phyloP scores from a whole-genome alignment of 305 asterid genomes.

The Plantago lanceolata region DNA sequence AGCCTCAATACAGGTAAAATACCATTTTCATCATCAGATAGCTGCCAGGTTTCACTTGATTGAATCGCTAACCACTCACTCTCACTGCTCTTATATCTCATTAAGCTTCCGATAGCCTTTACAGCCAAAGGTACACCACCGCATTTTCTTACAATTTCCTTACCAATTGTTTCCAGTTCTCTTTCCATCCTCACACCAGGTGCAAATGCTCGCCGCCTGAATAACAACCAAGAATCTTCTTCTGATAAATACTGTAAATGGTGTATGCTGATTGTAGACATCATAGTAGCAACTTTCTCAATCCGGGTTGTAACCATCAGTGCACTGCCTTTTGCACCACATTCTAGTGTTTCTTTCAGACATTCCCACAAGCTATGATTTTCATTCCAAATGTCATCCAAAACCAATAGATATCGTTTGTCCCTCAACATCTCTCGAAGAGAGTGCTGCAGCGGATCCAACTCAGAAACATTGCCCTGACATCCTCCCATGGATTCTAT shows the following conservation, averaged over 20 bases:
- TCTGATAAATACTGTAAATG: conserved; percentile 16
- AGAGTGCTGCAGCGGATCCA: conserved; percentile 21
- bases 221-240: conserved; percentile 31
- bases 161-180: conserved; percentile 20
- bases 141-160: conserved; percentile 30
- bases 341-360: conserved; percentile 20
- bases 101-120: conserved; percentile 29
- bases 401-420: conserved; percentile 25
- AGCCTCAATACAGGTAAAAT: conserved; percentile 35
- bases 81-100: conserved; percentile 21
- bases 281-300: conserved; percentile 27
- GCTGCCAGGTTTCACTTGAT: conserved; percentile 26
- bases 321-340: conserved; percentile 27
- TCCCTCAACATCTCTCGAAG: conserved; percentile 28
- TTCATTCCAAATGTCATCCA: conserved; percentile 45
- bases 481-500: conserved; percentile 15
- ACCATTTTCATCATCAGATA: conserved; percentile 2
- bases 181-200: not conserved
- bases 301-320: conserved; percentile 33
- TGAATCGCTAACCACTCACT: conserved; percentile 19
- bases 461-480: conserved; percentile 14
- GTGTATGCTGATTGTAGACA: conserved; percentile 20
- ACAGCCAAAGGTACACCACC: conserved; percentile 32
- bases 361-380: conserved; percentile 25
- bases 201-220: conserved; percentile 25